Evolutionary conservation across 495 filamentous ascomycete species (phyloP).

Genomic region (Daldinia childiae): DNA sequence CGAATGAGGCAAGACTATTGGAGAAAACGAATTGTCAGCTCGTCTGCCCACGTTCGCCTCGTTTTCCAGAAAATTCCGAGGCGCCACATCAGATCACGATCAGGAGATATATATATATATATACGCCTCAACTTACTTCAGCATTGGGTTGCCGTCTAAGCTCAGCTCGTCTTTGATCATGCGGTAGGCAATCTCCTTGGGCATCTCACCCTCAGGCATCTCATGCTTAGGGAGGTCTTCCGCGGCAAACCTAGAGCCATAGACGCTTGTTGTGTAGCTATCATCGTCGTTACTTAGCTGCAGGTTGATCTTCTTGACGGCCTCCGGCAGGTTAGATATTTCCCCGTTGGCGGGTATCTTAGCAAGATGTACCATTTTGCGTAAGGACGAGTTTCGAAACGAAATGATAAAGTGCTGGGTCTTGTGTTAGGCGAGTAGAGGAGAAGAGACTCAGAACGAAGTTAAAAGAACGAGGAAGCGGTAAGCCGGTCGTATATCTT

Average conservation of each 20-base stretch:
- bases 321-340: slow-evolving; percentile 50
- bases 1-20: slow-evolving; percentile 75
- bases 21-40: slow-evolving; percentile 22
- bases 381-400: slow-evolving; percentile 10
- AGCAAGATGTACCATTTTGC: slow-evolving; percentile 75
- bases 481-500: slow-evolving; percentile 2
- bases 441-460: slow-evolving; percentile 1
- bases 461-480: slow-evolving; percentile 10
- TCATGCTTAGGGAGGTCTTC: slow-evolving; percentile 79
- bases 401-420: neutral
- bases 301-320: slow-evolving; percentile 58
- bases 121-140: slow-evolving; percentile 67
- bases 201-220: slow-evolving; percentile 93
- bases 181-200: slow-evolving; percentile 86
- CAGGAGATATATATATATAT: slow-evolving; percentile 21
- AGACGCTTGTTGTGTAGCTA: slow-evolving; percentile 78
- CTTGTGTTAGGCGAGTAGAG: slow-evolving; percentile 8
- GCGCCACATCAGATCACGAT: slow-evolving; percentile 7
- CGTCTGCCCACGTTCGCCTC: slow-evolving; percentile 33
- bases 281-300: slow-evolving; percentile 64
- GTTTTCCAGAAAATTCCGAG: slow-evolving; percentile 9
- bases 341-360: slow-evolving; percentile 63
- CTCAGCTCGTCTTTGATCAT: slow-evolving; percentile 96
- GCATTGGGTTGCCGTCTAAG: slow-evolving; percentile 87
- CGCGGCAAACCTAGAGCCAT: slow-evolving; percentile 82